phyloP scores from a whole-genome alignment of 495 filamentous ascomycete genomes.

The Penicillium coffeae region DNA sequence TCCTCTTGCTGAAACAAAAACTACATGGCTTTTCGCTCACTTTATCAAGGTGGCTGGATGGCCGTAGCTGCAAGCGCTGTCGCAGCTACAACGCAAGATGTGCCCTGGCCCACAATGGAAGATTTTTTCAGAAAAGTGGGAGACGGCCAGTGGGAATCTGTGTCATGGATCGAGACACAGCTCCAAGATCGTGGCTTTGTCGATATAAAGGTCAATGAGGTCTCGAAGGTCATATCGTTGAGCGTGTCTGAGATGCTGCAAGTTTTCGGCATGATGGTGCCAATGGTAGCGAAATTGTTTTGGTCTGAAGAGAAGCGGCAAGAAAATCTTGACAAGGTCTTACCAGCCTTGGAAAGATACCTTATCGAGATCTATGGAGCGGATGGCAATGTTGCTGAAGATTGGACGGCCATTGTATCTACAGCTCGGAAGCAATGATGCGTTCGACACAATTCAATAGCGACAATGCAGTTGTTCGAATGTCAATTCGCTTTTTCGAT shows the following conservation, averaged over 20 bases:
- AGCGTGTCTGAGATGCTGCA: conserved; percentile 25
- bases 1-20: too few relatives aligned
- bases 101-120: conserved; percentile 25
- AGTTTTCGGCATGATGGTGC: conserved; percentile 25
- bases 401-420: conserved; percentile 34
- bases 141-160: conserved; percentile 31
- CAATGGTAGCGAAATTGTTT: conserved; percentile 18
- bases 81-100: conserved; percentile 21
- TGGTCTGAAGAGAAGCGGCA: conserved; percentile 34
- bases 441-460: too few relatives aligned
- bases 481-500: too few relatives aligned
- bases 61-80: conserved; percentile 20
- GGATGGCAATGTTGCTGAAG: conserved; percentile 24
- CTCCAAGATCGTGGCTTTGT: conserved; percentile 28
- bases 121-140: conserved; percentile 21
- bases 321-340: conserved; percentile 18
- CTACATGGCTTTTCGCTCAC: too few relatives aligned
- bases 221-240: conserved; percentile 16
- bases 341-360: conserved; percentile 24
- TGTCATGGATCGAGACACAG: conserved; percentile 25
- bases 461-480: too few relatives aligned
- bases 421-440: conserved; percentile 27
- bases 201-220: conserved; percentile 26
- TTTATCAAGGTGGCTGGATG: conserved; percentile 26
- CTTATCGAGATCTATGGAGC: conserved; percentile 29